Evolutionary conservation across 2,329 filamentous ascomycete genomes (phyloP).

Genomic region (Chalaropsis thielavioides): DNA sequence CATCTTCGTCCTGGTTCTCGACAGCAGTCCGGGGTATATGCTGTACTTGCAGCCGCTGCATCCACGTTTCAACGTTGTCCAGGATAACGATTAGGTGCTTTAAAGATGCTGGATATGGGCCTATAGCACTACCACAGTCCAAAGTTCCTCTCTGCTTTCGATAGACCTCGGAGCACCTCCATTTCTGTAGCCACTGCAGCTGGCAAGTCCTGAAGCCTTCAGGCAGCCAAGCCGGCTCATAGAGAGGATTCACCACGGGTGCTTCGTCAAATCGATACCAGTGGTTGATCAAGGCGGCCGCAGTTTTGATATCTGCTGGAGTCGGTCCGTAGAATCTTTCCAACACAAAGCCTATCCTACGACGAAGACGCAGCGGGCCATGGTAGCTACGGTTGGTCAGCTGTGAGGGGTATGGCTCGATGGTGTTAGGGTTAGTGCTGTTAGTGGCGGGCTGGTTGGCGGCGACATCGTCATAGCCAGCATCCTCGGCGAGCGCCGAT

Average conservation of each 20-base stretch:
- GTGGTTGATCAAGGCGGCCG: conserved; percentile 21
- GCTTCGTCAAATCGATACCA: conserved; percentile 26
- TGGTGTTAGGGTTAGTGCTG: conserved; percentile 17
- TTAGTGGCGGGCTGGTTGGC: conserved; percentile 24
- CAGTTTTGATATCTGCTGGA: conserved; percentile 19
- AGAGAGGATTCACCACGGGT: conserved; percentile 10
- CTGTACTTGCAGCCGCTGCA: conserved; percentile 21
- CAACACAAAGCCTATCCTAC: conserved; percentile 20
- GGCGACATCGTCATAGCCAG: conserved; percentile 22
- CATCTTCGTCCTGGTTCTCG: conserved; percentile 18
- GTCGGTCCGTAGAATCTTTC: conserved; percentile 21
- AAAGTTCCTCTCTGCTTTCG: conserved; percentile 5
- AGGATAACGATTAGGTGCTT: conserved; percentile 24
- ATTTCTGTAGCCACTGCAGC: conserved; percentile 4
- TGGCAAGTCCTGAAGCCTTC: conserved; percentile 18
- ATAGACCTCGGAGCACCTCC: conserved; percentile 8
- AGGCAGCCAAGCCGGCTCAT: conserved; percentile 19
- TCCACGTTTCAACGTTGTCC: conserved; percentile 22
- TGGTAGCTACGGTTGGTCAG: conserved; percentile 24
- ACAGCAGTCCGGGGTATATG: not conserved
- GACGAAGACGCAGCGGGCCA: conserved; percentile 24
- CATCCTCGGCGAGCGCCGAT: conserved; percentile 16
- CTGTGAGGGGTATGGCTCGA: conserved; percentile 24
- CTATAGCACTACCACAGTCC: conserved; percentile 21
- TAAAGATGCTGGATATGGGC: conserved; percentile 22